Percentiles rank a stretch among this genome's conserved stretches.
phyloP scores from a whole-genome alignment of 371 early-diverging fungal genomes.

The Mucor sp. region DNA sequence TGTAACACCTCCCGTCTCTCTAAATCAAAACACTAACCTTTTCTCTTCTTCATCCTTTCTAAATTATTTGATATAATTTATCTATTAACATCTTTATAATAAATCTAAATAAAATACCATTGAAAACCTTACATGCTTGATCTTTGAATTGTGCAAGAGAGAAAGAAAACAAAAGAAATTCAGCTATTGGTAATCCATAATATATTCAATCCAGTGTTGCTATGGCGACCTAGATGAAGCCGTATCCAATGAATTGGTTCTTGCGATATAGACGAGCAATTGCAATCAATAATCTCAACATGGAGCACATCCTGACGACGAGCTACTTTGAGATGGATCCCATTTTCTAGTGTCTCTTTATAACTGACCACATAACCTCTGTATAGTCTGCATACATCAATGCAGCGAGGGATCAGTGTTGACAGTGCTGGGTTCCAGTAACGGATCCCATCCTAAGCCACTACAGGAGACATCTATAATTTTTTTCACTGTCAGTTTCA shows the following conservation, averaged over 20 bases:
- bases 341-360: neutral
- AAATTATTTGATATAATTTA: neutral
- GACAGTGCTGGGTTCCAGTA: neutral
- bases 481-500: conserved; percentile 9
- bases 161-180: too few species aligned
- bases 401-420: too few species aligned
- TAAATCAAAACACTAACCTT: neutral
- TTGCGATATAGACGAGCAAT: too few species aligned
- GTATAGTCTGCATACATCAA: neutral
- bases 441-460: neutral
- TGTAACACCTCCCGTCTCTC: neutral
- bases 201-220: too few species aligned
- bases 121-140: neutral
- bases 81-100: neutral
- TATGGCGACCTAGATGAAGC: too few species aligned
- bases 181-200: too few species aligned
- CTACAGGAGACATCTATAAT: neutral
- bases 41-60: neutral
- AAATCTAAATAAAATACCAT: neutral
- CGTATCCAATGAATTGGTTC: too few species aligned
- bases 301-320: too few species aligned
- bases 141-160: neutral
- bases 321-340: too few species aligned
- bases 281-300: too few species aligned
- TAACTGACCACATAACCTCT: neutral